Evolutionary conservation across 202 grass and related monocot species (phyloP), one percentile per base, ranked within the genome.

Genomic region (Brachypodium distachyon): DNA sequence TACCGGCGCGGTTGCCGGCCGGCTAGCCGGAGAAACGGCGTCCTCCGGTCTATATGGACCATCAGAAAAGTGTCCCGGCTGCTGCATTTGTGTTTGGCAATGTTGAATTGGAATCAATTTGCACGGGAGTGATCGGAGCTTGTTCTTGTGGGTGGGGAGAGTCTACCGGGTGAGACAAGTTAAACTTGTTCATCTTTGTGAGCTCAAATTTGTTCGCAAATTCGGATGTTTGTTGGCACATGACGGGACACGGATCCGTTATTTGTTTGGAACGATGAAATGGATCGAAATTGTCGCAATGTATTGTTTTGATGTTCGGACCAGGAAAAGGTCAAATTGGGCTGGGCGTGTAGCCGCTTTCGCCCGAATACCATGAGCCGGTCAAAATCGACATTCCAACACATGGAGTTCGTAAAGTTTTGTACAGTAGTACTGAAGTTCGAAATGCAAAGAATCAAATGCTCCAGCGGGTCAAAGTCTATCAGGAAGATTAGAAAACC

Each of bases 1-100:
- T 2, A 0, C 38, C 81, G 70, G 55, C 70, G 70, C 37, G 9
- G 47, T 3, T 0, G n/a, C 46, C 81, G 70, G 75, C 55, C 71
- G 38, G 9, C 1, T 88, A 44, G 86, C 70, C 81, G 76, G 76
- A 76, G 70, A 9, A 2, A 12, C 8, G 32, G 1, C 38, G 31
- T 32, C 9, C 13, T 34, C 55, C 31, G 63, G 23, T 10, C 10
- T 5, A 31, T 3, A 10, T 2, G 47, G 13, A 41, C 86, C 86
- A 1, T 47, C n/a, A 0, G 31, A n/a, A 29, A 62, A 7, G 3
- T 42, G n/a, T 0, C 0, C 70, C 13, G 2, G 64, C 48, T 65
- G 63, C 86, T 77, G 77, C 86, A 88, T 88, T 84, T 72, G 77
- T 1, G n/a, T 21, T n/a, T 2, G 10, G 12, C 23, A 4, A 14